Conservation (phyloP, 768 basidiomycete genomes). For the Russula sp. region DNA sequence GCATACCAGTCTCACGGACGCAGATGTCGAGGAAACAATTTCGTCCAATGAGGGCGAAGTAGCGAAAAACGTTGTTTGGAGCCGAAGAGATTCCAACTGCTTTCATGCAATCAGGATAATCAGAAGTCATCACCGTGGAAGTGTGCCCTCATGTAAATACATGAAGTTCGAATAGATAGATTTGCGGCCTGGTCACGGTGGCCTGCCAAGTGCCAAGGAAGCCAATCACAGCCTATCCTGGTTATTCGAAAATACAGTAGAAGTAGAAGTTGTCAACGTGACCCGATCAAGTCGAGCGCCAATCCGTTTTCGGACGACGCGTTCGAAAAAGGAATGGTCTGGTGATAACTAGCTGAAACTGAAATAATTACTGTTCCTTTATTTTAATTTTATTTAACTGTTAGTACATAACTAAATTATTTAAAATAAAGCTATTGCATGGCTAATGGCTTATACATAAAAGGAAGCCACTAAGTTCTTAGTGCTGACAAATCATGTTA, state of each 20-base stretch:
- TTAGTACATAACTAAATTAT: too few relatives aligned
- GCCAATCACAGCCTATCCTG: constrained; percentile 21
- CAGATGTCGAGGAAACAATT: background rate
- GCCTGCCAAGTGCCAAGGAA: background rate
- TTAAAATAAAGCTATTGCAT: too few relatives aligned
- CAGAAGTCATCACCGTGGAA: background rate
- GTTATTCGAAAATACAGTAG: background rate
- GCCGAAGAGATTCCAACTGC: background rate
- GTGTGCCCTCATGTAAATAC: background rate
- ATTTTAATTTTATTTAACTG: too few relatives aligned
- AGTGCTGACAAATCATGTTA: too few relatives aligned
- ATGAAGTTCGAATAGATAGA: constrained; percentile 2
- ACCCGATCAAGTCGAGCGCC: too few relatives aligned
- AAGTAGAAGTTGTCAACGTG: background rate
- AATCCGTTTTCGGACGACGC: too few relatives aligned
- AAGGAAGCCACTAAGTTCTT: too few relatives aligned
- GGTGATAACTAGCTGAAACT: too few relatives aligned
- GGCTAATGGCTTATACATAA: too few relatives aligned
- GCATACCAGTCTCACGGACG: background rate
- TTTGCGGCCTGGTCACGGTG: background rate
- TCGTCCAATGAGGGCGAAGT: background rate
- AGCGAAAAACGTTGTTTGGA: background rate
- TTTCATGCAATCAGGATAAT: constrained; percentile 5
- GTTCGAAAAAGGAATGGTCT: too few relatives aligned
- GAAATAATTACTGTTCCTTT: too few relatives aligned